A percentile compares a stretch with the other conserved stretches of the same genome.
Evolutionary conservation across 352 stramenopile species (phyloP).

Genomic region (Phytophthora boehmeriae): DNA sequence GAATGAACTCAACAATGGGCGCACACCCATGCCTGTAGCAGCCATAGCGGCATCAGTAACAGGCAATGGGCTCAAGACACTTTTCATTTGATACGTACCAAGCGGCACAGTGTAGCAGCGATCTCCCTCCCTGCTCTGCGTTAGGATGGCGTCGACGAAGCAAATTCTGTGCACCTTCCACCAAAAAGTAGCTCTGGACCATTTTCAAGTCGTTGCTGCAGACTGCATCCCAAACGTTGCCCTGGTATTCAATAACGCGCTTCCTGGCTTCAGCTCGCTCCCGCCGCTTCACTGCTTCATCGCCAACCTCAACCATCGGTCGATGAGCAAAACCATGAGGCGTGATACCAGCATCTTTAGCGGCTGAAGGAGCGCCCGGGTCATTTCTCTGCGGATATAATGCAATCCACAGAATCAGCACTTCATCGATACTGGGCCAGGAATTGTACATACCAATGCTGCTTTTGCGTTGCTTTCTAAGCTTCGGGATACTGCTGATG

Average conservation of each 20-base stretch:
- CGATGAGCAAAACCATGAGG: conserved; percentile 7
- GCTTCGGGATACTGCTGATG: not conserved
- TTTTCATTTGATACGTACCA: conserved; percentile 39
- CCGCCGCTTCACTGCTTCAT: conserved; percentile 41
- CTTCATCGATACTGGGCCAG: too few relatives aligned
- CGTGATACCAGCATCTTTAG: conserved; percentile 7
- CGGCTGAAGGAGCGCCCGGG: not conserved
- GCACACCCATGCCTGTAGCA: conserved; percentile 38
- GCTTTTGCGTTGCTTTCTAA: conserved; percentile 13
- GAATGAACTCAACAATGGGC: conserved; percentile 42
- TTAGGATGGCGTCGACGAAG: conserved; percentile 49
- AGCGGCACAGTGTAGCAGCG: conserved; percentile 65
- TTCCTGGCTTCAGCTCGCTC: conserved; percentile 63
- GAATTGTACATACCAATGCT: conserved; percentile 2
- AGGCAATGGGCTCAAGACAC: not conserved
- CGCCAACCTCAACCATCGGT: conserved; percentile 12
- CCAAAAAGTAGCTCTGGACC: conserved; percentile 64
- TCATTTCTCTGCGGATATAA: conserved; percentile 2
- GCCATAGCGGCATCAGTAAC: not conserved
- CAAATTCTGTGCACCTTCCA: conserved; percentile 57
- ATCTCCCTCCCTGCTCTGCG: conserved; percentile 54
- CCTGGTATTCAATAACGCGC: conserved; percentile 55
- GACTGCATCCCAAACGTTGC: conserved; percentile 64
- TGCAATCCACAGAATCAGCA: not conserved
- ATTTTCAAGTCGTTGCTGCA: conserved; percentile 49